Percentiles rank a stretch among this genome's conserved stretches.
These are phyloP conservation scores for Phytophthora ramorum DNA, from an alignment of 352 stramenopile genomes.

Conservation along the genomic window DNA sequence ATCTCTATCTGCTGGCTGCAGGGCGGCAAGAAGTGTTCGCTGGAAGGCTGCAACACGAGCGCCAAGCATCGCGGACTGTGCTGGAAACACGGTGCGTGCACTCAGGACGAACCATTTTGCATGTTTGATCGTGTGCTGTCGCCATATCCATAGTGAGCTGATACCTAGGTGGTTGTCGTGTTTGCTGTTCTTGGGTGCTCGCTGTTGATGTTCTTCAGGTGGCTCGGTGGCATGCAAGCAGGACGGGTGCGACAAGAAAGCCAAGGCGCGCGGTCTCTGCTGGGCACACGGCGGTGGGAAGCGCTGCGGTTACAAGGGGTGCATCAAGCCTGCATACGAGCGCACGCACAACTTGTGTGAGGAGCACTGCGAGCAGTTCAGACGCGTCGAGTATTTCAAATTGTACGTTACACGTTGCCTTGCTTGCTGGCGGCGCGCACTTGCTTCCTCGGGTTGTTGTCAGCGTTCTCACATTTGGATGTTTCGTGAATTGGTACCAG, in stretches of 20 bases:
- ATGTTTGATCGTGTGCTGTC: background rate
- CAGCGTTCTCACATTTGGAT: no score
- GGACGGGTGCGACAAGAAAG: conserved; percentile 28
- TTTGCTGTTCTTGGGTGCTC: background rate
- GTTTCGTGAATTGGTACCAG: no score
- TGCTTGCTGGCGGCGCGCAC: no score
- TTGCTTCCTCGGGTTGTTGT: no score
- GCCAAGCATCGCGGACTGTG: conserved; percentile 50
- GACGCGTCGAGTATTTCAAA: background rate
- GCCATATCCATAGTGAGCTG: no score
- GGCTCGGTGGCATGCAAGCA: conserved; percentile 43
- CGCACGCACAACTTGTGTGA: conserved; percentile 43
- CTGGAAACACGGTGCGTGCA: background rate
- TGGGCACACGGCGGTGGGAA: conserved; percentile 77
- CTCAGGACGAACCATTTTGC: background rate
- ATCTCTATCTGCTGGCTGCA: conserved; percentile 21
- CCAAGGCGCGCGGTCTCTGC: conserved; percentile 72
- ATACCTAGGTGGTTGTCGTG: background rate
- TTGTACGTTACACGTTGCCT: background rate
- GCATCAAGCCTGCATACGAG: conserved; percentile 53
- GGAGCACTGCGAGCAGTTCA: background rate
- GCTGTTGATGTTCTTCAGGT: background rate
- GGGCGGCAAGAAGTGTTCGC: conserved; percentile 56
- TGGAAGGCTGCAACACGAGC: conserved; percentile 49
- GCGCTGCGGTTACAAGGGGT: conserved; percentile 31